Base-by-base conservation (phyloP, 495 filamentous ascomycete species). In the Letharia columbiana region DNA sequence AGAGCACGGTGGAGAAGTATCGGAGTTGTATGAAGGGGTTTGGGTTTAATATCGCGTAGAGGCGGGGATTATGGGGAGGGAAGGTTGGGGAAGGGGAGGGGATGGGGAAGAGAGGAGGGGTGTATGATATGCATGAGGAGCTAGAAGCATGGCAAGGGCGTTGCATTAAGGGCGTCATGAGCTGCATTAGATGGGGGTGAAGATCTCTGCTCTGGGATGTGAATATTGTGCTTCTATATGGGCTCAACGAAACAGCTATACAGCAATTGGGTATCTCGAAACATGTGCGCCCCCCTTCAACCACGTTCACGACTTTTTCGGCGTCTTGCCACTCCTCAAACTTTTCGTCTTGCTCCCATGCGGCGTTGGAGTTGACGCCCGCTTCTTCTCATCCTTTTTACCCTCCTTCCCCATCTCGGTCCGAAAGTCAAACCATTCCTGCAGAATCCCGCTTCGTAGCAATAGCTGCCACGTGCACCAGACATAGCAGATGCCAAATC, bases 1-100 rank as follows among this genome's bases (percentile, higher is more conserved):
- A 86, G 75, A 81, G 87, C 18, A 84, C 87, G 64, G 89, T 98
- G 68, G 86, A 91, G 18, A 84, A 87, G 71, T 98, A 98, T 79
- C 86, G 87, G 83, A 84, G 77, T 63, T 98, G 94, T 75, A 98
- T 98, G 94, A 86, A 85, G 49, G 89, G 92, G 28, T 98, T 88
- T 73, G 94, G 94, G 44, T 98, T 98, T 81, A 87, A 90, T 76
- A 81, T 89, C 69, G 88, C 76, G 70, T 71, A n/a, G 71, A 72
- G 56, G 41, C 10, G 31, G 35, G 17, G 62, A 28, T 11, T 4
- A 41, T 0, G 28, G 17, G 45, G n/a, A 31, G 28, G 35, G 42
- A 4, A 20, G 49, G 41, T 37, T 11, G 56, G 28, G 9, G 28
- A 31, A 9, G 15, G 31, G 47, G 33, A 18, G 44, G n/a, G 42